Conservation (phyloP, 306 rosid species). For the Vigna angularis region DNA sequence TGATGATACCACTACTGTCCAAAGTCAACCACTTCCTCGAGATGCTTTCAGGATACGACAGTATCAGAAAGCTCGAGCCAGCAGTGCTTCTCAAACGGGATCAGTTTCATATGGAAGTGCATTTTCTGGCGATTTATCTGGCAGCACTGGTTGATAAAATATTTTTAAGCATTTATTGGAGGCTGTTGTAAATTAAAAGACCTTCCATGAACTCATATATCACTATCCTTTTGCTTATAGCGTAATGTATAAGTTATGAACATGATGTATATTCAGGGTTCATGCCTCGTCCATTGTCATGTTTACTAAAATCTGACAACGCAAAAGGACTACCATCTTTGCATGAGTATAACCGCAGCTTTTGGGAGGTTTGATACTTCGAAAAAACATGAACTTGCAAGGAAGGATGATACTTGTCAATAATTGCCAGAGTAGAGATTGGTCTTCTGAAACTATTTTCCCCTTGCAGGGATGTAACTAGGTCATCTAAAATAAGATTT, state of each 20-base stretch:
- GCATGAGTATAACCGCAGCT: background rate
- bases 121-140: slow-evolving; percentile 89
- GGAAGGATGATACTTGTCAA: background rate
- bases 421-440: background rate
- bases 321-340: slow-evolving; percentile 8
- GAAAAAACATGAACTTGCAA: background rate
- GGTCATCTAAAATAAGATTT: background rate
- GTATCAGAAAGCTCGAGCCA: slow-evolving; percentile 76
- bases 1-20: slow-evolving; percentile 76
- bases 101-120: slow-evolving; percentile 95
- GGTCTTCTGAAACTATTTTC: background rate
- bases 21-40: slow-evolving; percentile 87
- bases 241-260: background rate
- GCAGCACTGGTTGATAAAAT: slow-evolving; percentile 71
- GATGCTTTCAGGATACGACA: slow-evolving; percentile 92
- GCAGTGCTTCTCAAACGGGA: slow-evolving; percentile 85
- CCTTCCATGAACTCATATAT: background rate
- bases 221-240: slow-evolving; percentile 16
- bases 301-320: background rate
- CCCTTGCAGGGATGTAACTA: background rate
- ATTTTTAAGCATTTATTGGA: background rate
- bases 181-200: background rate
- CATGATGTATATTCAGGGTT: background rate
- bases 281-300: background rate
- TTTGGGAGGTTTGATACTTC: background rate